Evolutionary conservation across 2,329 filamentous ascomycete genomes (phyloP), one percentile per base, ranked within the genome.

Genomic region (Ascochyta pisi): DNA sequence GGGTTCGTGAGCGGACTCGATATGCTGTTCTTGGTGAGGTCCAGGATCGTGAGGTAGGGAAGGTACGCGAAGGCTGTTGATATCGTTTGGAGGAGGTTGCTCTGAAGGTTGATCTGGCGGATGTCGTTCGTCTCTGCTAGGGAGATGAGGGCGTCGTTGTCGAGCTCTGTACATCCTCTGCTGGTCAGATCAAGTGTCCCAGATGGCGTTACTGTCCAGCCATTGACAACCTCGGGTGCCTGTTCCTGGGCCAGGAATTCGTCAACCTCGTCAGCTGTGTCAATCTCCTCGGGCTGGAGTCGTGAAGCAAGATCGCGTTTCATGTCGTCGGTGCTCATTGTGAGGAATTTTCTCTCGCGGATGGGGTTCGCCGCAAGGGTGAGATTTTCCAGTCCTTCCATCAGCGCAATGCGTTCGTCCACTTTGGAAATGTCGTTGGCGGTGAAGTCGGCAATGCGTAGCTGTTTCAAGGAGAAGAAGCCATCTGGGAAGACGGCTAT

Each of bases 301-400:
- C 91, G 85, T 33, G 83, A 83, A 19, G 84, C 83, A 39, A 97
- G 78, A 39, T 88, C 86, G 38, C 85, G 84, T 75, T 96, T 96
- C 59, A 98, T 79, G 50, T 95, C 90, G 13, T 92, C 89, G 0
- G 90, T 92, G 22, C 84, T 84, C 78, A 96, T 90, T 0, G 86
- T 89, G 13, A 93, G 81, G 64, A 95, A 92, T 71, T 92, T 96
- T 71, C 90, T 92, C 71, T 97, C 92, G 13, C 90, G 84, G 13
- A 99, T 79, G 0, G 95, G 95, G 67, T 99, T 99, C n/a, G 92
- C 92, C 39, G 87, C 88, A 29, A 99, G 81, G 4, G 88, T 86
- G 38, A 98, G 83, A 70, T 88, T 88, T 19, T 86, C 83, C 9
- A 99, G 78, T 40, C 78, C 87, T 6, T 91, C 86, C 92, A 98